These are phyloP conservation scores for Penicillium hordei DNA, from an alignment of 2,329 filamentous ascomycete genomes.

Conservation along the genomic window DNA sequence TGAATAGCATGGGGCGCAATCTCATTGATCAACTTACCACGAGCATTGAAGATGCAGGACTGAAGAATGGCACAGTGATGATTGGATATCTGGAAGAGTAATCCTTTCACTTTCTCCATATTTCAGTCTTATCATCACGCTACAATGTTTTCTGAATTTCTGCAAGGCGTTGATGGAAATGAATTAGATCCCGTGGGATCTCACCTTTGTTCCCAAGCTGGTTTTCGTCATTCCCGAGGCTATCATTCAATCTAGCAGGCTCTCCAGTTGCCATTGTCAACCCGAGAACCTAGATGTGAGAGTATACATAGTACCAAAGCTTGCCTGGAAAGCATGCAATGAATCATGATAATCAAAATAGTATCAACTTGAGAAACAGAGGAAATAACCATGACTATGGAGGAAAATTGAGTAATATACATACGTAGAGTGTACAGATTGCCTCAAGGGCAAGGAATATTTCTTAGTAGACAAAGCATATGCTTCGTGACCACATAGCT, in stretches of 20 bases:
- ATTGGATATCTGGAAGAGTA: conserved; percentile 76
- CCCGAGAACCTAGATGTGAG: background rate
- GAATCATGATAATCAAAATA: conserved; percentile 6
- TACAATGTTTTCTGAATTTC: conserved; percentile 5
- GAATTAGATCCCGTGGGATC: conserved; percentile 7
- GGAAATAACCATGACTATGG: background rate
- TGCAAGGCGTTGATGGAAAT: conserved; percentile 13
- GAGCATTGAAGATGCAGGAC: conserved; percentile 74
- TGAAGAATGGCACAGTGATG: conserved; percentile 95
- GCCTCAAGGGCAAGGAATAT: too few relatives aligned
- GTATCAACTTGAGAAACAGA: background rate
- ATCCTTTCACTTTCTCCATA: background rate
- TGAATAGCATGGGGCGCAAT: conserved; percentile 85
- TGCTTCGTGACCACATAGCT: too few relatives aligned
- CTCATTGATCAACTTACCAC: conserved; percentile 72
- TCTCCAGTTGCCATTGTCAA: background rate
- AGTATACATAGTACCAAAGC: conserved; percentile 1
- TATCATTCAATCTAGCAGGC: background rate
- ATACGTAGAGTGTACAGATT: background rate
- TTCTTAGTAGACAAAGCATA: too few relatives aligned
- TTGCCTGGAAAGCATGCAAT: background rate
- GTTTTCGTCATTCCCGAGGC: background rate
- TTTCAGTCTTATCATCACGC: background rate
- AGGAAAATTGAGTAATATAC: background rate
- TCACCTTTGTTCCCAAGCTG: background rate